A percentile compares a stretch with the other conserved stretches of the same genome.
phyloP scores from a whole-genome alignment of 495 filamentous ascomycete species.

The Emericellopsis terricola region DNA sequence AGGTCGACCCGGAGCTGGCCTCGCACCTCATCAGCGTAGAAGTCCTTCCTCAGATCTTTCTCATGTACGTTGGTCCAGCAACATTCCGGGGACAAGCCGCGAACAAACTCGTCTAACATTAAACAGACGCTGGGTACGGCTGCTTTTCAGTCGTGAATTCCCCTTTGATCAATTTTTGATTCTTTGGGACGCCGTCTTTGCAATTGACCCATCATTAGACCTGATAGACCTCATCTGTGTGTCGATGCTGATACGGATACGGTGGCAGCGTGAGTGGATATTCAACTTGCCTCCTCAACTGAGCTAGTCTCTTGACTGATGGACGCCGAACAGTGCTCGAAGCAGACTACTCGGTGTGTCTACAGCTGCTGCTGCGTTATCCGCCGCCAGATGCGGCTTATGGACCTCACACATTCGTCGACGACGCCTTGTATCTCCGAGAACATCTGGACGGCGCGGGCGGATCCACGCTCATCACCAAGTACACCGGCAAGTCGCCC shows the following conservation, averaged over 20 bases:
- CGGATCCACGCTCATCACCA: constrained; percentile 56
- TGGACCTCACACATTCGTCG: constrained; percentile 58
- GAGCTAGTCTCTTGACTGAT: not conserved
- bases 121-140: constrained; percentile 74
- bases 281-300: too few species aligned
- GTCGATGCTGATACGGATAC: constrained; percentile 81
- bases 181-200: constrained; percentile 86
- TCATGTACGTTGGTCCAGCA: constrained; percentile 48
- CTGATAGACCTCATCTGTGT: constrained; percentile 80
- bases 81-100: not conserved
- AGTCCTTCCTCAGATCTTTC: constrained; percentile 87
- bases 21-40: constrained; percentile 69
- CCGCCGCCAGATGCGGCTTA: constrained; percentile 43
- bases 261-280: constrained; percentile 67
- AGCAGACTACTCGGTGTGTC: constrained; percentile 67
- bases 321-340: constrained; percentile 42
- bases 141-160: constrained; percentile 89
- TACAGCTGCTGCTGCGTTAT: constrained; percentile 71
- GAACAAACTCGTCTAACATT: not conserved
- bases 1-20: constrained; percentile 65
- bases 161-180: constrained; percentile 64
- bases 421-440: constrained; percentile 74
- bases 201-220: constrained; percentile 65
- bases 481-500: constrained; percentile 60
- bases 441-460: constrained; percentile 56